Percentiles rank a stretch among this genome's conserved stretches.
Evolutionary conservation across 2,329 filamentous ascomycete species (phyloP).

Genomic region (Grosmannia serpens): DNA sequence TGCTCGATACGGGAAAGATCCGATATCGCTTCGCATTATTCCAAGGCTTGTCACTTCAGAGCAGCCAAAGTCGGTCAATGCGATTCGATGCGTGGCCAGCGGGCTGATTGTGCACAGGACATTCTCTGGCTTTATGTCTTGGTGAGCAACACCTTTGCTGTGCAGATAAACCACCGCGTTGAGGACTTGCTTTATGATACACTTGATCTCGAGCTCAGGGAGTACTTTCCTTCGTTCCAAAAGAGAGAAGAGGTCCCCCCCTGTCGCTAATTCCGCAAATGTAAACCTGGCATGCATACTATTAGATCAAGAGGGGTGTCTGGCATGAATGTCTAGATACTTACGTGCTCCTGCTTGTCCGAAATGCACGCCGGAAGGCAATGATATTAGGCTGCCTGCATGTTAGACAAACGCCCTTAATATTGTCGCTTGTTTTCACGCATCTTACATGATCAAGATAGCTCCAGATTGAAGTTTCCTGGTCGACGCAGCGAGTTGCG

Average conservation of each 20-base stretch:
- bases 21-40: conserved; percentile 31
- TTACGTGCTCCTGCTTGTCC: conserved; percentile 35
- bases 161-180: conserved; percentile 36
- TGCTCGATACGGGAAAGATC: conserved; percentile 35
- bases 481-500: conserved; percentile 26
- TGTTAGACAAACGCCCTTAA: background rate
- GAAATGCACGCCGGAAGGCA: conserved; percentile 37
- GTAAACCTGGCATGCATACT: conserved; percentile 30
- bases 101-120: conserved; percentile 37
- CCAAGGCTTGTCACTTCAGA: conserved; percentile 30
- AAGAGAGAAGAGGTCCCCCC: conserved; percentile 42
- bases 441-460: conserved; percentile 44
- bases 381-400: conserved; percentile 40
- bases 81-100: conserved; percentile 30
- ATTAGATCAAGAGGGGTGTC: conserved; percentile 2
- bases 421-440: conserved; percentile 10
- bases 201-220: conserved; percentile 30
- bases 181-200: conserved; percentile 35
- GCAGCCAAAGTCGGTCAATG: conserved; percentile 41
- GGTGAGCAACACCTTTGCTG: conserved; percentile 35
- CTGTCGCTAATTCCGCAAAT: conserved; percentile 44
- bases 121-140: conserved; percentile 44
- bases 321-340: conserved; percentile 8
- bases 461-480: conserved; percentile 41
- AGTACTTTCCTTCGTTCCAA: conserved; percentile 24